Evolutionary conservation across 768 basidiomycete species (phyloP).

Genomic region (Lactarius sanguifluus): DNA sequence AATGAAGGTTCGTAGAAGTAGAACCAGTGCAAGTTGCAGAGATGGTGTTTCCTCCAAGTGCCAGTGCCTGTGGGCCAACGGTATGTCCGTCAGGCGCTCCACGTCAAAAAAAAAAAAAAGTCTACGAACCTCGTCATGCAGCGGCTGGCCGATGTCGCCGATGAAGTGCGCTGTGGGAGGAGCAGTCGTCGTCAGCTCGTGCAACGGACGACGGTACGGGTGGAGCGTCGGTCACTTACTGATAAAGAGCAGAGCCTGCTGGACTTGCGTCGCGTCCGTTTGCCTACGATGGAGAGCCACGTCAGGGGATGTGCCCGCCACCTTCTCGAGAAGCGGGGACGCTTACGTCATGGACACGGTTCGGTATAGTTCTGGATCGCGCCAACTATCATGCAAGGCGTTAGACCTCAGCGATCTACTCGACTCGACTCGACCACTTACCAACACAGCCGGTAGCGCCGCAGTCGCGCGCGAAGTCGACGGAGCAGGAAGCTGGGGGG

Average conservation of each 20-base stretch:
- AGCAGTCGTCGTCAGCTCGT: not conserved
- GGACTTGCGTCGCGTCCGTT: constrained; percentile 44
- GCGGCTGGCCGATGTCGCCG: constrained; percentile 51
- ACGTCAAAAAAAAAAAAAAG: not conserved
- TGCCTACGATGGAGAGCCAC: constrained; percentile 17
- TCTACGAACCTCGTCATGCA: constrained; percentile 42
- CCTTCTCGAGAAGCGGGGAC: not conserved
- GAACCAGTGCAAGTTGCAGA: constrained; percentile 42
- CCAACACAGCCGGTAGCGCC: constrained; percentile 37
- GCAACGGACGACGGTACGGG: not conserved
- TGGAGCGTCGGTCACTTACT: constrained; percentile 30
- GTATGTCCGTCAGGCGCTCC: not conserved
- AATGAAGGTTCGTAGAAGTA: constrained; percentile 45
- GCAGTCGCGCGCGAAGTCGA: constrained; percentile 49
- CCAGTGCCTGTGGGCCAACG: constrained; percentile 33
- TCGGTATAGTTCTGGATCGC: constrained; percentile 61
- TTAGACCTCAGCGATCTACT: not conserved
- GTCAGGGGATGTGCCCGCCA: not conserved
- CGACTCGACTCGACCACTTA: constrained; percentile 14
- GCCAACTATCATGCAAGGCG: constrained; percentile 38
- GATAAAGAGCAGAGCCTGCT: constrained; percentile 55
- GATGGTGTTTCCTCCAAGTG: constrained; percentile 48
- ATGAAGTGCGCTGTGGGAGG: constrained; percentile 36
- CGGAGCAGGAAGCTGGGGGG: constrained; percentile 52
- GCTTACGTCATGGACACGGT: constrained; percentile 41